These are phyloP conservation scores for Phialemoniopsis sp. DNA, from an alignment of 2,329 filamentous ascomycete species.

Conservation along the genomic window DNA sequence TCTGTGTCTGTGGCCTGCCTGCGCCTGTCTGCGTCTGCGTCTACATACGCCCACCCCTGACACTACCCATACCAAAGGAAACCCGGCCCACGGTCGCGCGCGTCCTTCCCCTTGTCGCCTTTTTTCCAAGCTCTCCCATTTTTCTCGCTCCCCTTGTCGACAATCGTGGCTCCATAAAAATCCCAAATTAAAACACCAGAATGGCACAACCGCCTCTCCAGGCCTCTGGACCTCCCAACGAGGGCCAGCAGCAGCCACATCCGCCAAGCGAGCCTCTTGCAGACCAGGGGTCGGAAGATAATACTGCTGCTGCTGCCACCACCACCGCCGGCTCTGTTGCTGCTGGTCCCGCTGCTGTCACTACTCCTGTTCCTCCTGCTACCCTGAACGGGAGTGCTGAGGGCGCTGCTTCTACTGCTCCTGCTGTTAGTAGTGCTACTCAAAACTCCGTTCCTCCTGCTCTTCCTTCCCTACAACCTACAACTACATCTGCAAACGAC, in stretches of 20 bases:
- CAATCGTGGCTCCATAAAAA: constrained; percentile 33
- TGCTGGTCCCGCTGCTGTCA: constrained; percentile 6
- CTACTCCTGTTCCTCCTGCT: constrained; percentile 8
- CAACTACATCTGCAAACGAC: too few relatives aligned
- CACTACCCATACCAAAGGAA: constrained; percentile 11
- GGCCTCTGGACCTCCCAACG: constrained; percentile 1
- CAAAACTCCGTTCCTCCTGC: too few relatives aligned
- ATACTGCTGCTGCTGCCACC: background rate
- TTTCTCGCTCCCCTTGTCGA: constrained; percentile 21
- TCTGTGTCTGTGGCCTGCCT: background rate
- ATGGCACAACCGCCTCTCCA: constrained; percentile 23
- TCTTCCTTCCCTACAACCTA: too few relatives aligned
- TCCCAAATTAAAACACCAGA: constrained; percentile 31
- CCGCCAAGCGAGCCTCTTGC: background rate
- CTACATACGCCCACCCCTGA: constrained; percentile 1
- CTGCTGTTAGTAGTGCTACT: too few relatives aligned
- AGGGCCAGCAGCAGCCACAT: constrained; percentile 8
- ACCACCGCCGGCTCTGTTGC: constrained; percentile 3
- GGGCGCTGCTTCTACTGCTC: too few relatives aligned
- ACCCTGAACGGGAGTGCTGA: background rate
- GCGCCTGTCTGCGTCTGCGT: background rate
- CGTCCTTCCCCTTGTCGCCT: constrained; percentile 11
- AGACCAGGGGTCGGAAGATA: too few relatives aligned
- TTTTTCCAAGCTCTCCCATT: constrained; percentile 2
- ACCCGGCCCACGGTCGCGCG: constrained; percentile 25